Base-by-base conservation (phyloP, 768 basidiomycete species). In the Mycena rosella region DNA sequence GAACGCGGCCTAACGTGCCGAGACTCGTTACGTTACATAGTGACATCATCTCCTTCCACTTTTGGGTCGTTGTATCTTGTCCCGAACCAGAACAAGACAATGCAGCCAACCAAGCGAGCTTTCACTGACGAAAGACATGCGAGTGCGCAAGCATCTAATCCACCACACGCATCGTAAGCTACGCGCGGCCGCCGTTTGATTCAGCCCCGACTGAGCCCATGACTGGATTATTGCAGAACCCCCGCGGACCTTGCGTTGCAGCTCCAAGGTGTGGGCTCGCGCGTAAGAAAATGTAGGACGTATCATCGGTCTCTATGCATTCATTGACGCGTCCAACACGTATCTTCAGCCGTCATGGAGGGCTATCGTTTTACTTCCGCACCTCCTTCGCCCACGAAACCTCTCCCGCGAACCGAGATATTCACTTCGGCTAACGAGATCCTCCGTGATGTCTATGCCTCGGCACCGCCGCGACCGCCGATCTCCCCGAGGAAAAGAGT, bases 381-480 rank as follows among this genome's bases (percentile, higher is more conserved):
- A 24, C 69, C 74, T 22, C 53, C 81, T 13, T 80, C 84, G 55
- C 82, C 84, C 56, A 76, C 79, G 67, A 83, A 80, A 72, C 72
- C 84, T 59, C 74, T 80, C 52, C 77, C 82, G 32, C 82, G 79
- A 38, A 79, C 81, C 10, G 69, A 72, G 60, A 85, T 87, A 70
- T 88, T 89, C 73, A 83, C 78, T 49, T 84, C 90, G 27, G 83
- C 88, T 60, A 87, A 85, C 60, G 89, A 90, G 75, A 86, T 81
- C 13, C 78, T 89, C 60, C 85, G 81, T 48, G 84, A 86, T 42
- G 81, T 89, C 22, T 83, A 79, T 45, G 60, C 34, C 59, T 73
- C 75, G 10, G 40, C 68, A 42, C 72, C 51, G 34, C 47, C 67
- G 10, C 61, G 58, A 24, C 52, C 71, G 36, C 56, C 71, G 17